Base-by-base conservation (phyloP, 805 yeast species). In the Yarrowia bubula region DNA sequence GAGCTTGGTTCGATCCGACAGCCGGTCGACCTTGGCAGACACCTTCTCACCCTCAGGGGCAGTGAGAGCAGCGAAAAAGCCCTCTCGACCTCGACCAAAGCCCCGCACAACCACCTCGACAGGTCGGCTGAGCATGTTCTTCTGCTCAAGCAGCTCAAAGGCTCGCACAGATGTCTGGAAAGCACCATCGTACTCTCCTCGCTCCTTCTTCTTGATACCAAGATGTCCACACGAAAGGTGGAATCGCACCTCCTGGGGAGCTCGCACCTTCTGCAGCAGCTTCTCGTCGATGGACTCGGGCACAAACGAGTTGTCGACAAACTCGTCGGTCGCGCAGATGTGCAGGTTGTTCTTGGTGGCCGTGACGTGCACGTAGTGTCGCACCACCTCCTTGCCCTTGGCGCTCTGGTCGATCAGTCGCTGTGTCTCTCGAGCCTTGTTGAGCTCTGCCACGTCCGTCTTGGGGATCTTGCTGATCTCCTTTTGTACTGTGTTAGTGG, bases 141-240 rank as follows among this genome's bases (percentile, higher is more conserved):
- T 82, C 73, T 86, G 89, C 76, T 84, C 85, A 73, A 93, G 89
- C 69, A 81, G 75, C 68, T 86, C 82, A 76, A 93, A 91, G 77
- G 90, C 80, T 68, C 83, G 84, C 4, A 92, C 79, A 14, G 92
- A 79, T 9, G 93, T 87, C 75, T 92, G 97, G 80, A 88, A 92
- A 13, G 88, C 88, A 1, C 97, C 97, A 77, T 93, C 99, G 72
- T 90, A 90, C 75, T 91, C 96, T 57, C 96, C 90, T 76, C 97
- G 86, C 65, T 91, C 91, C 15, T 95, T 84, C 72, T 92, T 91
- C 72, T 91, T 84, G 80, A 92, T 93, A 3, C 98, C 99, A 61
- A 91, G 79, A 73, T 84, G 85, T 61, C 99, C 99, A 0, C 97
- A 88, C 8, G 90, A 83, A 60, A 90, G 78, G 22, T 87, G 84